phyloP scores from a whole-genome alignment of 805 yeast species.

The Lachancea waltii region DNA sequence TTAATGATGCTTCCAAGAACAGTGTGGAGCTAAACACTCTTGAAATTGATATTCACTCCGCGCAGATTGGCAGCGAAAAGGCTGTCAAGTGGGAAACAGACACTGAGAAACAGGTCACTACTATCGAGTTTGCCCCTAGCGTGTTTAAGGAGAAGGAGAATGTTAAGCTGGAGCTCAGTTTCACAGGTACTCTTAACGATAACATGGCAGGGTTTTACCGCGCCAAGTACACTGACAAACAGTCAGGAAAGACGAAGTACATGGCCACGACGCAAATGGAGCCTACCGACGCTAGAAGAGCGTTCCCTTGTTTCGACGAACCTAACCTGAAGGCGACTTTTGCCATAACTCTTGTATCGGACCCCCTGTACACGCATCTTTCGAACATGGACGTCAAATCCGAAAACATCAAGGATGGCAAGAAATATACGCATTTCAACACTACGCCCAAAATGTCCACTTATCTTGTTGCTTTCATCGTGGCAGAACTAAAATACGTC shows the following conservation, averaged over 20 bases:
- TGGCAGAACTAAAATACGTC: constrained; percentile 71
- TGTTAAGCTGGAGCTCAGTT: constrained; percentile 40
- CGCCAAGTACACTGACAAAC: constrained; percentile 50
- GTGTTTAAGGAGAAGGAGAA: constrained; percentile 34
- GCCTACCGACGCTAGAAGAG: constrained; percentile 80
- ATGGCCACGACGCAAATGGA: constrained; percentile 84
- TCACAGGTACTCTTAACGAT: constrained; percentile 60
- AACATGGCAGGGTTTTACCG: constrained; percentile 82
- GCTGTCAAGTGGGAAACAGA: constrained; percentile 39
- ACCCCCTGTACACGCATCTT: constrained; percentile 48
- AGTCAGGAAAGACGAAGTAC: constrained; percentile 58
- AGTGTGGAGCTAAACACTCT: constrained; percentile 51
- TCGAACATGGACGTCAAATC: constrained; percentile 63
- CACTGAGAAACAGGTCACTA: constrained; percentile 56
- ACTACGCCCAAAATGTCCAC: constrained; percentile 81
- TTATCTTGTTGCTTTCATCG: constrained; percentile 77
- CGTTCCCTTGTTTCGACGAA: constrained; percentile 83
- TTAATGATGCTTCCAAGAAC: constrained; percentile 40
- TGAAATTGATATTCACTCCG: constrained; percentile 57
- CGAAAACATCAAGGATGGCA: constrained; percentile 40
- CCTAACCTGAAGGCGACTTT: constrained; percentile 74
- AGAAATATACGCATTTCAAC: constrained; percentile 56
- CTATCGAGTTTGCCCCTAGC: constrained; percentile 47
- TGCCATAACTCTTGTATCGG: constrained; percentile 55
- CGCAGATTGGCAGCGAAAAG: constrained; percentile 32